Evolutionary conservation across 2,329 filamentous ascomycete species (phyloP).

Genomic region (Lecanoromycetidae sp.): DNA sequence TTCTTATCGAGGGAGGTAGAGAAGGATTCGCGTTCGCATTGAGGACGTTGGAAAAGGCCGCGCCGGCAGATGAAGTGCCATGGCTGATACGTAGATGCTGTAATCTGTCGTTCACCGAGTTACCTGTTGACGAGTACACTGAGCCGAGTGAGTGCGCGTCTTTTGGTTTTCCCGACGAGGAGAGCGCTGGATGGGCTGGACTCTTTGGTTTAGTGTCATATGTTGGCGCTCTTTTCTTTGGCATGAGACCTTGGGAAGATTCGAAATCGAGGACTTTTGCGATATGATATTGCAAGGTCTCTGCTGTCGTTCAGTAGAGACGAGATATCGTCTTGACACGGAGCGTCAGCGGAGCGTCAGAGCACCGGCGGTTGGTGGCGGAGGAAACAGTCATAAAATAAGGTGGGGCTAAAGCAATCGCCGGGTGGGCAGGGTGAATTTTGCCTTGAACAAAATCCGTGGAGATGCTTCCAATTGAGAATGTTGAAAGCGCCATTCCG

Average conservation of each 20-base stretch:
- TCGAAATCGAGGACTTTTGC: neutral
- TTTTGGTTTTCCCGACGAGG: constrained; percentile 20
- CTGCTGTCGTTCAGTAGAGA: too few relatives aligned
- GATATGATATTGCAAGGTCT: neutral
- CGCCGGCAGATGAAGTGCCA: constrained; percentile 22
- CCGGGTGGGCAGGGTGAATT: neutral
- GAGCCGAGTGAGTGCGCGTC: constrained; percentile 18
- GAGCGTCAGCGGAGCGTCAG: too few relatives aligned
- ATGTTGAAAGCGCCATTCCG: too few relatives aligned
- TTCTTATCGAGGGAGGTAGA: constrained; percentile 34
- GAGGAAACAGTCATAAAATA: too few relatives aligned
- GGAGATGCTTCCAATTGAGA: too few relatives aligned
- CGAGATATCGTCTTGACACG: too few relatives aligned
- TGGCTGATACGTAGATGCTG: constrained; percentile 35
- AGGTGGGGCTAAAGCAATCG: neutral
- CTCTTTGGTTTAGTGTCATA: constrained; percentile 30
- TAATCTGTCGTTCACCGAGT: constrained; percentile 37
- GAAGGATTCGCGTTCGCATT: constrained; percentile 20
- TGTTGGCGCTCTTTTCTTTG: constrained; percentile 34
- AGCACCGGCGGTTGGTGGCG: too few relatives aligned
- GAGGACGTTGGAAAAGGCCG: neutral
- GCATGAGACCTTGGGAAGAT: constrained; percentile 25
- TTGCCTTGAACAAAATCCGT: too few relatives aligned
- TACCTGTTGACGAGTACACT: constrained; percentile 3
- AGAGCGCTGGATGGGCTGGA: constrained; percentile 28